phyloP scores from a whole-genome alignment of 2,329 filamentous ascomycete species.

The Nannizzia gypsea region DNA sequence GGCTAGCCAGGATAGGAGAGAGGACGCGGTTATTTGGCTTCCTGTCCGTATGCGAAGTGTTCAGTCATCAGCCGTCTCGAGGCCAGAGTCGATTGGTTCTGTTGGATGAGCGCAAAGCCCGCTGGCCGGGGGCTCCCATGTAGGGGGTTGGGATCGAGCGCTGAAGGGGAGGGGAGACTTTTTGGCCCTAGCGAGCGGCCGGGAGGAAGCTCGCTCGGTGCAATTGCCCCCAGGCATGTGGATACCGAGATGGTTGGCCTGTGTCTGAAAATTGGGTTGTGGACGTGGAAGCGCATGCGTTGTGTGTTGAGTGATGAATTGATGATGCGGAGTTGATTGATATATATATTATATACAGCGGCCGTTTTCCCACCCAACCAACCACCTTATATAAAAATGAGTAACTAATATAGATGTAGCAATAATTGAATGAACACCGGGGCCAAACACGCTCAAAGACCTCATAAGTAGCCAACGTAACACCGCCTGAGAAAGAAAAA shows the following conservation, averaged over 20 bases:
- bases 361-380: neutral
- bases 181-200: neutral
- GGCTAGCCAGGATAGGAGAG: neutral
- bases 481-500: neutral
- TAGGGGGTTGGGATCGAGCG: neutral
- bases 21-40: neutral
- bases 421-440: neutral
- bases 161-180: neutral
- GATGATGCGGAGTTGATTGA: neutral
- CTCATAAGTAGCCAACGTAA: neutral
- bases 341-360: neutral
- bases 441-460: conserved; percentile 1
- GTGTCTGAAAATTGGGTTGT: neutral
- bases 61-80: neutral
- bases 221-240: too few species aligned
- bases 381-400: neutral
- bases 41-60: neutral
- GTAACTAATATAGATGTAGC: neutral
- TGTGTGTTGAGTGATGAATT: neutral
- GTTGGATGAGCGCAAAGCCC: neutral
- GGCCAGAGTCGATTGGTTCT: neutral
- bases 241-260: too few species aligned
- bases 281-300: neutral
- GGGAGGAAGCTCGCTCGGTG: neutral
- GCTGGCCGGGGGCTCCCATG: neutral